phyloP scores from a whole-genome alignment of 108 stramenopile genomes.

The Bacterosira constricta region DNA sequence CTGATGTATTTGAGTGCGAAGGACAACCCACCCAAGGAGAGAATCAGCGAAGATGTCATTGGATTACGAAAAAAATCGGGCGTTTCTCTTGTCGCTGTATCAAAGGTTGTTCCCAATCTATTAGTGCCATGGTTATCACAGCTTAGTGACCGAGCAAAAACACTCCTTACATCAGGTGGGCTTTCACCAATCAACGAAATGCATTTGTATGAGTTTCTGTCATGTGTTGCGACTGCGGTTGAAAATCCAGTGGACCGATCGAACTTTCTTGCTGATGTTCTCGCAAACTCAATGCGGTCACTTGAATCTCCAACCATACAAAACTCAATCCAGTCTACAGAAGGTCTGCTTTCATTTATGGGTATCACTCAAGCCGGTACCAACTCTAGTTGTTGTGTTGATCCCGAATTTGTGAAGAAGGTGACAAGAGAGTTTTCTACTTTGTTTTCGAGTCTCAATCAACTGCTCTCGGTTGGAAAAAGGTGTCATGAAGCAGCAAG shows the following conservation, averaged over 20 bases:
- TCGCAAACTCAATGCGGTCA: constrained; percentile 65
- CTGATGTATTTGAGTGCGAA: constrained; percentile 69
- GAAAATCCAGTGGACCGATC: constrained; percentile 75
- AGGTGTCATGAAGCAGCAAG: constrained; percentile 86
- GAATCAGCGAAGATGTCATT: constrained; percentile 67
- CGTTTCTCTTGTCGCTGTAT: constrained; percentile 73
- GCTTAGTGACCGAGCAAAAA: constrained; percentile 71
- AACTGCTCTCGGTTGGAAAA: constrained; percentile 86
- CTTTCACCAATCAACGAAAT: constrained; percentile 81
- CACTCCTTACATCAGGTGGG: constrained; percentile 61
- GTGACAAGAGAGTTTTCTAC: constrained; percentile 56
- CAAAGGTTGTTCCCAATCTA: constrained; percentile 74
- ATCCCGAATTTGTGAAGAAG: constrained; percentile 65
- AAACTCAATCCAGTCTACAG: constrained; percentile 60
- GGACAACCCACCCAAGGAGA: constrained; percentile 31
- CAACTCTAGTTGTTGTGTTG: constrained; percentile 69
- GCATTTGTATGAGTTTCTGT: constrained; percentile 89
- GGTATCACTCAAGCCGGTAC: constrained; percentile 67
- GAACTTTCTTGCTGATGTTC: constrained; percentile 79
- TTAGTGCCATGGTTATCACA: constrained; percentile 85
- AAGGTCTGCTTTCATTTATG: constrained; percentile 60
- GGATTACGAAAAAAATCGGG: constrained; percentile 83
- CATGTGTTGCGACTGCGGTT: constrained; percentile 84
- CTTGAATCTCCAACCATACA: constrained; percentile 60
- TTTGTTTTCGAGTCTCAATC: constrained; percentile 82